These are phyloP conservation scores for Kodamaea arcana DNA, from an alignment of 1,139 yeast genomes.

Conservation along the genomic window DNA sequence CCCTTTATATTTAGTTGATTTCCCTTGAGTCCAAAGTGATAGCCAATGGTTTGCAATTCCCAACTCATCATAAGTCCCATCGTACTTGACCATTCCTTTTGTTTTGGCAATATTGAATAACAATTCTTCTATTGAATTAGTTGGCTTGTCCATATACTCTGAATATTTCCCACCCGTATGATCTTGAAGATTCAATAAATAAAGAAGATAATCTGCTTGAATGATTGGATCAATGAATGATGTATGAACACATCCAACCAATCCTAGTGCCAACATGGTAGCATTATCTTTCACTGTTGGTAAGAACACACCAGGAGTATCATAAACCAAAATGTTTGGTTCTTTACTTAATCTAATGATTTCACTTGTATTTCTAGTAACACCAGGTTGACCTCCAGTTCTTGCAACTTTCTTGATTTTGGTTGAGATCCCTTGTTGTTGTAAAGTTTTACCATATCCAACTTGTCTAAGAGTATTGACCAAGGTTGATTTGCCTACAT, in stretches of 20 bases:
- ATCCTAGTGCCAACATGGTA: constrained; percentile 70
- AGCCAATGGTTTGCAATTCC: constrained; percentile 71
- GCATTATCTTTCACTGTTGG: constrained; percentile 67
- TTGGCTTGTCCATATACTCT: constrained; percentile 55
- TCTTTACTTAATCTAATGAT: constrained; percentile 58
- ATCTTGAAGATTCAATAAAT: constrained; percentile 63
- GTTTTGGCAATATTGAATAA: constrained; percentile 51
- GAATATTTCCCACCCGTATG: constrained; percentile 42
- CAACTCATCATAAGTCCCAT: constrained; percentile 46
- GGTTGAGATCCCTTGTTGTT: constrained; percentile 22
- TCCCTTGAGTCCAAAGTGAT: constrained; percentile 63
- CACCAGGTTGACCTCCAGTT: constrained; percentile 90
- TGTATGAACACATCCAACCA: constrained; percentile 75
- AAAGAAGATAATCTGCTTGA: constrained; percentile 82
- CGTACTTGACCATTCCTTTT: constrained; percentile 29
- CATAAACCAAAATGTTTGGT: constrained; percentile 73
- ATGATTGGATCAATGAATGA: constrained; percentile 75
- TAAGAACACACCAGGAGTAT: constrained; percentile 89
- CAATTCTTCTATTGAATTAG: constrained; percentile 67
- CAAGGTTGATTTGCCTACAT: constrained; percentile 94
- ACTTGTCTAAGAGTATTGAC: constrained; percentile 68
- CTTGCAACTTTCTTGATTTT: constrained; percentile 65
- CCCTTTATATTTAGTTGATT: constrained; percentile 27
- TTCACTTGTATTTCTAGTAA: constrained; percentile 77
- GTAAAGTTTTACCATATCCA: constrained; percentile 34